Evolutionary conservation across 495 filamentous ascomycete genomes (phyloP), one percentile per base, ranked within the genome.

Genomic region (Acidomyces sp.): DNA sequence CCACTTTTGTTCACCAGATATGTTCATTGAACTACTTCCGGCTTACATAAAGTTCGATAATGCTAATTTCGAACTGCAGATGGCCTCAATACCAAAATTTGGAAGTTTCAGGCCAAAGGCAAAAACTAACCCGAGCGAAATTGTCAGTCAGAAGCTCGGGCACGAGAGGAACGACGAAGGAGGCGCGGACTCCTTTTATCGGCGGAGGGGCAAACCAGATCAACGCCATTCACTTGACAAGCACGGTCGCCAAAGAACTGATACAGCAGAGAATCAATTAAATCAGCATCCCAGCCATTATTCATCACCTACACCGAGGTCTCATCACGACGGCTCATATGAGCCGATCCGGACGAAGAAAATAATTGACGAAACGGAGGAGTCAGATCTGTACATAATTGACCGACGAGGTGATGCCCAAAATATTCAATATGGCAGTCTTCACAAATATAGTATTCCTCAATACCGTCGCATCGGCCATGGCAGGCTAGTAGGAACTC

Each of bases 391-490:
- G 0, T 55, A 27, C 41, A 43, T 52, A 17, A 34, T 49, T 27
- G 59, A 62, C 33, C 18, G 54, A 16, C 68, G 68, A 52, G 80
- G 81, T 1, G 80, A 85, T 53, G 59, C 57, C 12, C 61, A 68
- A 33, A 82, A 74, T 43, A 37, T 78, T 3, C 58, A 60, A 0
- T 84, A 78, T 50, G 77, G 76, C 1, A 70, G 66, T 19, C 58
- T 74, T 5, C 64, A 82, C 56, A 64, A 67, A 10, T 81, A 81
- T 48, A 67, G 55, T 31, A 56, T 78, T 16, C 77, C 78, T 1
- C 35, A 47, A 19, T 85, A 81, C 49, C 63, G 59, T 40, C 77
- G 76, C 0, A 46, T 53, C 40, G 80, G 81, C 25, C 56, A 56
- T 32, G 79, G 80, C 0, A 55, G 61, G 29, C 62, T 85, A 0